Base-by-base conservation (phyloP, 2,329 filamentous ascomycete species). In the Pseudogymnoascus sp. region DNA sequence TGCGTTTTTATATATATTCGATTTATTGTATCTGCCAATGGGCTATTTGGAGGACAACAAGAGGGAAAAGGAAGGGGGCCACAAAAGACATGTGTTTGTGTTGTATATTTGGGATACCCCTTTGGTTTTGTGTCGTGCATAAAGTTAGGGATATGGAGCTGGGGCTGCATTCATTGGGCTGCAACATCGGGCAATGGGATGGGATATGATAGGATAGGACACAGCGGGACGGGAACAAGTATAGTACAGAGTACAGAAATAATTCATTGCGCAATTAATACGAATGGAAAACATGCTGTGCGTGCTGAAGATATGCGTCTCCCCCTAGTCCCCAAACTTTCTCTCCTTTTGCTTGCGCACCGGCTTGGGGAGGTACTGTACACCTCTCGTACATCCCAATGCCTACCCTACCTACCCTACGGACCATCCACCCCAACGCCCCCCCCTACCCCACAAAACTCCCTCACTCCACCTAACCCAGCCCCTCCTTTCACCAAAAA, bases 271-370 rank as follows among this genome's bases (percentile, higher is more conserved):
- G 47, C 47, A 53, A 53, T 53, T 53, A 53, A 53, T 31, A 33
- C 26, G 47, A 53, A 53, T 53, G 44, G 47, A 33, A 53, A 53
- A 53, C 47, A 53, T 53, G 47, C 47, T 50, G 44, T 44, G 40
- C 24, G 40, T 53, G 47, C 26, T 53, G 26, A 53, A 31, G 47
- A 53, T 53, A 53, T 53, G n/a, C n/a, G n/a, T n/a, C n/a, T n/a
- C 47, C 8, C 19, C 47, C 13, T 8, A 24, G 24, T 24, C 47
- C n/a, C n/a, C n/a, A n/a, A n/a, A n/a, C n/a, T 31, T 24, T 3
- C 6, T 4, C 10, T 7, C 38, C 38, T 10, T 2, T 2, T 19
- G 35, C 35, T 37, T 37, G 13, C 35, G 35, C 14, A n/a, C 14
- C 10, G 35, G 35, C 13, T 14, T 37, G n/a, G 35, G 38, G 7